phyloP scores from a whole-genome alignment of 208 protist species.

The Acanthamoeba triangularis region DNA sequence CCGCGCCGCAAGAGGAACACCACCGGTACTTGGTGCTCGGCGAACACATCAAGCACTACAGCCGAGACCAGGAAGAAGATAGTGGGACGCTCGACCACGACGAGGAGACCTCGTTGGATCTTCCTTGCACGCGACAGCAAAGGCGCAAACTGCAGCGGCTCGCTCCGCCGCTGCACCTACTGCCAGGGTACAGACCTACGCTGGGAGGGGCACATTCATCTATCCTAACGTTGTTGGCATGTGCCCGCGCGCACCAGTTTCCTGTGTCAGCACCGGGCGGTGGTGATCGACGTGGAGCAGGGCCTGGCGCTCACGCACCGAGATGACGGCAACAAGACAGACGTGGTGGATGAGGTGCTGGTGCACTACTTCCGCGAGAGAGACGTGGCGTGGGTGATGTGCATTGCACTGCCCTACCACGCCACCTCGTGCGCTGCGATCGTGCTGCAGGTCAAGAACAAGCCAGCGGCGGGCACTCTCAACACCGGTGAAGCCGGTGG shows the following conservation, averaged over 20 bases:
- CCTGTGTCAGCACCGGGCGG: background rate
- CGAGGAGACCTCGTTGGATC: background rate
- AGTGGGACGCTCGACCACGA: too few relatives aligned
- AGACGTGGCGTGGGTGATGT: conserved; percentile 26
- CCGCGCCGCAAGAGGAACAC: background rate
- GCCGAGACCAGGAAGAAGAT: background rate
- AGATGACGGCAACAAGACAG: too few relatives aligned
- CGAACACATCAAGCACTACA: background rate
- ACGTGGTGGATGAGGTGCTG: background rate
- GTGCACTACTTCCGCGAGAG: background rate
- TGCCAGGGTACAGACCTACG: background rate
- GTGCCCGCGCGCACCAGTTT: background rate
- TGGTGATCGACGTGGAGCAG: background rate
- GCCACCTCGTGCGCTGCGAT: background rate
- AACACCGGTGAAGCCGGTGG: background rate
- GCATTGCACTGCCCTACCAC: conserved; percentile 1
- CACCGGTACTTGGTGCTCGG: background rate
- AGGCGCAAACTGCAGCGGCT: background rate
- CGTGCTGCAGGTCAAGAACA: background rate
- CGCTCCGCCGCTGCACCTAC: background rate
- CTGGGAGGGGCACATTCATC: background rate
- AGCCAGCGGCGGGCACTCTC: background rate
- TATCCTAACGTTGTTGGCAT: background rate
- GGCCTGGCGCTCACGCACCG: background rate
- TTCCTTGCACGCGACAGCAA: background rate